These are phyloP conservation scores for Salix suchowensis DNA, from an alignment of 345 rosid genomes.

Conservation along the genomic window DNA sequence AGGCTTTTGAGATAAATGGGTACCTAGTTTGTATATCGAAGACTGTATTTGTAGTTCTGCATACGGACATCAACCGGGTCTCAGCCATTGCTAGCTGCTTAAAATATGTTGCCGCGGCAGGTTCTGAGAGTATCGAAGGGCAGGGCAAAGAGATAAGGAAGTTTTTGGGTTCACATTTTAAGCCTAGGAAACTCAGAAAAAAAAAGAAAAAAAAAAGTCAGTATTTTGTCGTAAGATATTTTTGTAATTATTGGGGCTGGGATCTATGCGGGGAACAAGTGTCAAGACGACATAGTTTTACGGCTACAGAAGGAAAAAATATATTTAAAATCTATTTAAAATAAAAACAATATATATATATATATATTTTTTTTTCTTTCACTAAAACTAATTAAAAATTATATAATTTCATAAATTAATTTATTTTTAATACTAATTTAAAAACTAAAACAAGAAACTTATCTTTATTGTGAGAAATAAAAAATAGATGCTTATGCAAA, in stretches of 20 bases:
- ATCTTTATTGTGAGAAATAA: too few species aligned
- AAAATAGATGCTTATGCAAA: too few species aligned
- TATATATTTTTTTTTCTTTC: too few species aligned
- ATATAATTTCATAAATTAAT: too few species aligned
- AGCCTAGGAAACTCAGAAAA: background rate
- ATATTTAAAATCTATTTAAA: too few species aligned
- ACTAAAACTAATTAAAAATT: too few species aligned
- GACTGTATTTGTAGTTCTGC: background rate
- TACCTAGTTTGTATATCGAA: background rate
- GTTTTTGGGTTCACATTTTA: background rate
- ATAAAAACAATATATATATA: too few species aligned
- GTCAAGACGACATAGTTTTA: too few species aligned
- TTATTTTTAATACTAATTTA: too few species aligned
- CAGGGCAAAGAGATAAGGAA: background rate
- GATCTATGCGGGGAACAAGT: too few species aligned
- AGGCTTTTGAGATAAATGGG: background rate
- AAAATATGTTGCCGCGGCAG: conserved; percentile 13
- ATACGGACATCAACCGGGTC: background rate
- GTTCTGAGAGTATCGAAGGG: background rate
- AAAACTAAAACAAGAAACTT: too few species aligned
- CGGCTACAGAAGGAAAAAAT: too few species aligned
- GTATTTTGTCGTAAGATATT: background rate
- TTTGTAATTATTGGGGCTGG: background rate
- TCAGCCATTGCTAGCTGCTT: conserved; percentile 8
- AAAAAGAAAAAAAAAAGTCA: background rate